Evolutionary conservation across 495 filamentous ascomycete genomes (phyloP).

Genomic region (Neurospora sp.): DNA sequence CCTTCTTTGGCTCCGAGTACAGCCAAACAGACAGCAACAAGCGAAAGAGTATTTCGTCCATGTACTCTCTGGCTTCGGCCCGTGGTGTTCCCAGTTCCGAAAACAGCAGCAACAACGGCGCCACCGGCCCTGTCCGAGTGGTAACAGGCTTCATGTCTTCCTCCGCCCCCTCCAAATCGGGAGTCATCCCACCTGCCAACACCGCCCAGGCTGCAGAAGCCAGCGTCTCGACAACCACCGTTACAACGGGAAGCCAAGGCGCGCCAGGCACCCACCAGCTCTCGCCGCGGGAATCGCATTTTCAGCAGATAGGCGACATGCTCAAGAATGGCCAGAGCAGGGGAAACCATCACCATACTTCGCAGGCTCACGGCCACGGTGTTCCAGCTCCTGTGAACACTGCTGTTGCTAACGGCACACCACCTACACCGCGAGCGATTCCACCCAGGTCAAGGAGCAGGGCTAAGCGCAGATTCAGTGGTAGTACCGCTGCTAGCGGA

Average conservation of each 20-base stretch:
- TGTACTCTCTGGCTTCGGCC: constrained; percentile 53
- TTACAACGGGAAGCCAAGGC: constrained; percentile 40
- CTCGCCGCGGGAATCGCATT: constrained; percentile 29
- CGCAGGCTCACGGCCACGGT: background rate
- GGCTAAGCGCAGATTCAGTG: constrained; percentile 63
- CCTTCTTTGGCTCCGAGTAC: constrained; percentile 20
- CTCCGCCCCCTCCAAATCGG: constrained; percentile 3
- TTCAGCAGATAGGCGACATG: constrained; percentile 27
- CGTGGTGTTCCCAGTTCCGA: constrained; percentile 36
- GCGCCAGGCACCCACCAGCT: constrained; percentile 32
- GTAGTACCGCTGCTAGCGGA: constrained; percentile 66
- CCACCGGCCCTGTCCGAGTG: constrained; percentile 14
- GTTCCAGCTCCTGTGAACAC: constrained; percentile 3
- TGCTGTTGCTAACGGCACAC: constrained; percentile 1
- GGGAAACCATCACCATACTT: background rate
- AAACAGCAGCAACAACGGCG: constrained; percentile 30
- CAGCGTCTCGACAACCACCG: constrained; percentile 41
- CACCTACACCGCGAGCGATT: constrained; percentile 25
- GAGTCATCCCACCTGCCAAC: constrained; percentile 20
- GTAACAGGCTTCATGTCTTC: constrained; percentile 31
- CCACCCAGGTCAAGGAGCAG: constrained; percentile 60
- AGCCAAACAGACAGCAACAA: constrained; percentile 36
- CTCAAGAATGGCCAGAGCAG: constrained; percentile 12
- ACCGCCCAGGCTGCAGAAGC: constrained; percentile 35
- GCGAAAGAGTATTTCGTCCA: constrained; percentile 54